Evolutionary conservation across 352 stramenopile genomes (phyloP), one percentile per base, ranked within the genome.

Genomic region (Globisporangium heterothallicum): DNA sequence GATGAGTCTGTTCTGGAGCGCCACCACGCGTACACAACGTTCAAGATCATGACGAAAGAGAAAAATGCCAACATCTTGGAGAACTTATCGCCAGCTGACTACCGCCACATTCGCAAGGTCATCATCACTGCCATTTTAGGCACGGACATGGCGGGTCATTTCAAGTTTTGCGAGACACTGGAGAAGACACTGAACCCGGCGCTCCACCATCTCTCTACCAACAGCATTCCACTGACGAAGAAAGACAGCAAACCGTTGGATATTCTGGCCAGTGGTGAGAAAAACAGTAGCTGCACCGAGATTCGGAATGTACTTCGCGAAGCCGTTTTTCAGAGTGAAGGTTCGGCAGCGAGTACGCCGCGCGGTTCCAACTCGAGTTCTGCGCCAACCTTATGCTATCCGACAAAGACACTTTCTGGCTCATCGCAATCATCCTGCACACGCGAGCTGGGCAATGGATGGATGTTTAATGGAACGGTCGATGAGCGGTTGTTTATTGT

Each of bases 81-180:
- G 42, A 81, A 89, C 27, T 49, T 96, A 26, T 65, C 72, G n/a
- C 55, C 68, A 3, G 61, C 66, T 2, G 78, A 95, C 38, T 92
- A 84, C 48, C 71, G 81, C 4, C 73, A 93, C 47, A 64, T 94
- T 30, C 80, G 91, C 34, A 93, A 97, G 60, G 73, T 94, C 59
- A 88, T 97, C 42, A 78, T 96, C 36, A 82, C 71, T 14, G 78
- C 77, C 1, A 96, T 97, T 45, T 52, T 97, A 21, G 75, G 84
- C 22, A 97, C 90, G 12, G 90, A 97, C 53, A 96, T 96, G 81
- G 84, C 87, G 8, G 66, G 84, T 8, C 90, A 97, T 63, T 92
- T 93, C 45, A 88, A 94, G 48, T 87, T 88, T 48, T 83, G 83
- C 52, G 78, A 94, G 51, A 61, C 66, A 14, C 68, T 94, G 18